Conservation (phyloP, 306 rosid genomes). For the Sphenostylis stenocarpa region DNA sequence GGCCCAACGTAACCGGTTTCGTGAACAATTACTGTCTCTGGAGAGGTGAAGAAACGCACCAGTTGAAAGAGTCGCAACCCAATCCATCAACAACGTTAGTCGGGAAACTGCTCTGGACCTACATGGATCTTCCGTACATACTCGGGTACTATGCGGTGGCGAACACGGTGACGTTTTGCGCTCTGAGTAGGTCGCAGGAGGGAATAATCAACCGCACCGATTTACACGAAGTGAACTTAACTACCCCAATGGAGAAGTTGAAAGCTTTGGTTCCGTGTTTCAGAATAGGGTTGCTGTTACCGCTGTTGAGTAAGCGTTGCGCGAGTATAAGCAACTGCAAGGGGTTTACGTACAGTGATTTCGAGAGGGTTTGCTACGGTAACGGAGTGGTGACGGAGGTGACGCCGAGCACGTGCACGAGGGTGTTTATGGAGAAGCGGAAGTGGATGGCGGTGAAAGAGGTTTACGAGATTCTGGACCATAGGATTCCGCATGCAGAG, state of each 20-base stretch:
- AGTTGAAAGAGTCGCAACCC: slow-evolving; percentile 41
- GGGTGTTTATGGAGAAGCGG: slow-evolving; percentile 49
- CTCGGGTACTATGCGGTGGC: slow-evolving; percentile 78
- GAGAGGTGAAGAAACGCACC: slow-evolving; percentile 89
- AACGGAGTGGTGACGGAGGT: slow-evolving; percentile 57
- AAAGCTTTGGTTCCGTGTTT: slow-evolving; percentile 73
- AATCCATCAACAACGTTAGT: slow-evolving; percentile 58
- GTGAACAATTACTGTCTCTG: slow-evolving; percentile 67
- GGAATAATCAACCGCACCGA: slow-evolving; percentile 56
- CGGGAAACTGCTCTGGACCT: slow-evolving; percentile 70
- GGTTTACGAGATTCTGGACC: slow-evolving; percentile 76
- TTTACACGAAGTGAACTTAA: slow-evolving; percentile 57
- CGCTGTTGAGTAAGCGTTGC: slow-evolving; percentile 45
- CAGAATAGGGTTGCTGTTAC: slow-evolving; percentile 54
- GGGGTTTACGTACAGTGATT: slow-evolving; percentile 56
- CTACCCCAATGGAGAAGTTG: slow-evolving; percentile 56
- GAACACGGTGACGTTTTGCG: slow-evolving; percentile 69
- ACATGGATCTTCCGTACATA: slow-evolving; percentile 69
- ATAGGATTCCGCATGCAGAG: slow-evolving; percentile 83
- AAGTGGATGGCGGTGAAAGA: slow-evolving; percentile 75
- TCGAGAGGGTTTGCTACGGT: slow-evolving; percentile 59
- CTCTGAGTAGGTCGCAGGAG: slow-evolving; percentile 59
- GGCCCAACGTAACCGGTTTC: slow-evolving; percentile 86
- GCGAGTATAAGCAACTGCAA: not conserved
- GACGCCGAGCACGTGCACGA: slow-evolving; percentile 70